Base-by-base conservation (phyloP, 2,329 filamentous ascomycete genomes). In the Colletotrichum neosansevieriae region DNA sequence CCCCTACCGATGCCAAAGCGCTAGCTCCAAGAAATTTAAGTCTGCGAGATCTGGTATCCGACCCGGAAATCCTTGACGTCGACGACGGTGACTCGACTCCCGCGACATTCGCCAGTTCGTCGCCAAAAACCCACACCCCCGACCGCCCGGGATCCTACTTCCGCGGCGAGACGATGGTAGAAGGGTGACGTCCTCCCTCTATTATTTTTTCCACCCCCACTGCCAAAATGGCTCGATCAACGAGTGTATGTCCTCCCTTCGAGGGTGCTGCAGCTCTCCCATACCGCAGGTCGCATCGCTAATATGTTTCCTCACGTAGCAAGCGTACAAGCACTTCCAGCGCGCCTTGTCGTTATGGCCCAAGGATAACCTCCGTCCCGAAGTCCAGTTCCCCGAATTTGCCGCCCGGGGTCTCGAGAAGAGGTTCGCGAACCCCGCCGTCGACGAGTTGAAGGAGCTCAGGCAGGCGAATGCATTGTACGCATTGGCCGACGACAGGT, bases 351-450 rank as follows among this genome's bases (percentile, higher is more conserved):
- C 84, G 65, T 83, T 83, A 71, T 92, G 89, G 89, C 90, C 90
- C 51, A 85, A 86, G 73, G 89, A 91, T 74, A 80, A 82, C 66
- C 82, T 92, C 50, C 88, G 90, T 0, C 89, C 89, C 7, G 84
- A 89, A 66, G 83, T 86, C 75, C 88, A 91, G 76, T 84, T 92
- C 72, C 87, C 87, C 73, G 83, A 88, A 71, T 82, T 87, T 38
- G 79, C 91, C 56, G 76, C 77, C 21, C 79, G 80, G 63, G 81
- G 84, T 32, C 76, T 87, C 57, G 80, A 83, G 63, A 75, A 74
- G 53, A 71, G 72, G 11, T 70, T 77, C n/a, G 44, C 65, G 10
- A 47, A 53, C 56, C 51, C 57, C 13, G 57, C 58, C 15, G 75
- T 81, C 56, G 72, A 78, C 67, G 86, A 88, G 72, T 77, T 80